Evolutionary conservation across 1,139 yeast species (phyloP).

Genomic region (Lodderomyces elongisporus): DNA sequence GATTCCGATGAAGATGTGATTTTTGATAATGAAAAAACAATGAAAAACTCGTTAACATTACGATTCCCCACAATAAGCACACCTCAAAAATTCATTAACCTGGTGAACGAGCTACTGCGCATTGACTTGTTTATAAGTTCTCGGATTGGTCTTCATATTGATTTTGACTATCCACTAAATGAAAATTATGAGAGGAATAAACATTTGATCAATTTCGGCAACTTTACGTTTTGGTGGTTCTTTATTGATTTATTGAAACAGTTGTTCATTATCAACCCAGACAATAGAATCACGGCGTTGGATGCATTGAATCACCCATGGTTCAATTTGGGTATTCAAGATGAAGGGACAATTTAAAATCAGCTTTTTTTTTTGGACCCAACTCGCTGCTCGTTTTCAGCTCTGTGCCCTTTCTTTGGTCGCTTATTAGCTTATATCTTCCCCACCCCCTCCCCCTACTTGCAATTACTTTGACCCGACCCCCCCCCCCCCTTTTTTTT

Average conservation of each 20-base stretch:
- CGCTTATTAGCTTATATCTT: too few species aligned
- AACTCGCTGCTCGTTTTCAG: too few species aligned
- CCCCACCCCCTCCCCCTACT: too few species aligned
- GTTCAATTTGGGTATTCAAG: constrained; percentile 72
- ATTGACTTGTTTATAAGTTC: constrained; percentile 46
- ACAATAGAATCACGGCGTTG: constrained; percentile 56
- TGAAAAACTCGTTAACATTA: constrained; percentile 23
- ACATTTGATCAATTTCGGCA: constrained; percentile 39
- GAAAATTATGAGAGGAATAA: constrained; percentile 40
- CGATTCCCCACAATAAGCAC: constrained; percentile 34
- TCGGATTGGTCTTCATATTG: constrained; percentile 37
- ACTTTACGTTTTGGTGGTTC: constrained; percentile 72
- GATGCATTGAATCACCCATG: constrained; percentile 74
- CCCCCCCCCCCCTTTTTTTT: too few species aligned
- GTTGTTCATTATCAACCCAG: constrained; percentile 61
- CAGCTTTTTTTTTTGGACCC: too few species aligned
- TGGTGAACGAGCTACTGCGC: constrained; percentile 48
- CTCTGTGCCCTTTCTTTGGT: too few species aligned
- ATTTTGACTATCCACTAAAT: constrained; percentile 37
- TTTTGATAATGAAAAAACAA: constrained; percentile 27
- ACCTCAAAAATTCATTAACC: constrained; percentile 44
- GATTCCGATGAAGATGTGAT: constrained; percentile 21
- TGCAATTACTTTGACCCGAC: too few species aligned
- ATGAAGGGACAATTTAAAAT: constrained; percentile 57
- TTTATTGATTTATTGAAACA: constrained; percentile 62